Base-by-base conservation (phyloP, 73 alveolate genomes). In the Paramecium tetraurelia region DNA sequence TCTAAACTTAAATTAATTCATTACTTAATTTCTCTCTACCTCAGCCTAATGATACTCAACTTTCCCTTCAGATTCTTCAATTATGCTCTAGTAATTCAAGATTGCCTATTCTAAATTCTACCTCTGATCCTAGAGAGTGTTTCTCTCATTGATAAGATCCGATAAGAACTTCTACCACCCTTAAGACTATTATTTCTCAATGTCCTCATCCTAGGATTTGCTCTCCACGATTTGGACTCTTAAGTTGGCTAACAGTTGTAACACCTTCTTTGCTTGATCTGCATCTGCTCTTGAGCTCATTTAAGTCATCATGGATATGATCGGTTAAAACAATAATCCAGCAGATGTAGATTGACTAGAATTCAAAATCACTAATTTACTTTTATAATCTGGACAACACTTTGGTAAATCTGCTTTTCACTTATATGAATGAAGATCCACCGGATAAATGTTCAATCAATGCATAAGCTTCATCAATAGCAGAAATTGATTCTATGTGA, bases 401-500 rank as follows among this genome's bases (percentile, higher is more conserved):
- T 48, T 80, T 80, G 4, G 48, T 43, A 21, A 80, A 80, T 24
- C 90, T 21, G 14, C 77, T 63, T 63, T 80, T 80, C 4, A 80
- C 90, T 80, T 80, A 18, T 14, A 80, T 80, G 22, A 80, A 80
- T 14, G 90, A 80, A 38, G 90, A 33, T 20, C 90, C 90, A 80
- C 90, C 90, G 5, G 70, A 80, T 44, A 80, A 80, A 46, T 80
- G 90, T 80, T 80, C 90, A 11, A 80, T 80, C 10, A 80, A 48
- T 22, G 90, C 70, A 80, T 80, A 80, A 27, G 90, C 90, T 44
- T 80, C 90, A 80, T 80, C 90, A 16, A 80, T 46, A 7, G 90
- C 76, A 9, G 75, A 33, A 44, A 80, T 9, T 6, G 90, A 33
- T 80, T 80, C 90, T 44, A 18, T 20, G 29, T 80, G 90, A 44